Evolutionary conservation across 169 alveolate species (phyloP).

Genomic region (Plasmodium gaboni): DNA sequence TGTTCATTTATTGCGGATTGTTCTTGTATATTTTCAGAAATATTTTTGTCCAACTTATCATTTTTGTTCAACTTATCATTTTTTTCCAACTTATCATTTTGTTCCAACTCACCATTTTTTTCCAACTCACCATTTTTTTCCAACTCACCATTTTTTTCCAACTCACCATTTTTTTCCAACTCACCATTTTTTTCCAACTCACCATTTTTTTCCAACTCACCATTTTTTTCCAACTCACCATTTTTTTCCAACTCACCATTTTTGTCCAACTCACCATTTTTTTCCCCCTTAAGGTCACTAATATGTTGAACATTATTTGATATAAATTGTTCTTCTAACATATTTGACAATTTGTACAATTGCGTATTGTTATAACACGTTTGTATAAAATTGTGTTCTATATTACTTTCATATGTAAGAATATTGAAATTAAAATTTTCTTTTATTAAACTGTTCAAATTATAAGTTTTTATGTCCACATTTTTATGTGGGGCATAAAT

Average conservation of each 20-base stretch:
- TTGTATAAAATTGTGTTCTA: neutral
- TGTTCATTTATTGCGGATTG: too few species aligned
- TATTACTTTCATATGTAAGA: neutral
- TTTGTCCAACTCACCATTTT: neutral
- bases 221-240: neutral
- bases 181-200: neutral
- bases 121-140: neutral
- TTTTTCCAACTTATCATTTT: neutral
- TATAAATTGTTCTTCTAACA: slow-evolving; percentile 54
- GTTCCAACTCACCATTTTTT: neutral
- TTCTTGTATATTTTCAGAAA: too few species aligned
- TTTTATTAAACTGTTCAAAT: slow-evolving; percentile 31
- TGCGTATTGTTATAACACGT: neutral
- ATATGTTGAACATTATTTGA: slow-evolving; percentile 29
- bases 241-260: neutral
- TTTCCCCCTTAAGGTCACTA: neutral
- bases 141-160: neutral
- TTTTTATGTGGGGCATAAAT: slow-evolving; percentile 41
- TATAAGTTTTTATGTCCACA: slow-evolving; percentile 52
- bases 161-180: neutral
- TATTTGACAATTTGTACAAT: slow-evolving; percentile 3
- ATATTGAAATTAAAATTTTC: slow-evolving; percentile 12
- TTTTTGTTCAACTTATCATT: neutral
- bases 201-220: neutral
- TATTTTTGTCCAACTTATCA: neutral